Conservation (phyloP, 169 alveolate species). For the Plasmodium vivax region DNA sequence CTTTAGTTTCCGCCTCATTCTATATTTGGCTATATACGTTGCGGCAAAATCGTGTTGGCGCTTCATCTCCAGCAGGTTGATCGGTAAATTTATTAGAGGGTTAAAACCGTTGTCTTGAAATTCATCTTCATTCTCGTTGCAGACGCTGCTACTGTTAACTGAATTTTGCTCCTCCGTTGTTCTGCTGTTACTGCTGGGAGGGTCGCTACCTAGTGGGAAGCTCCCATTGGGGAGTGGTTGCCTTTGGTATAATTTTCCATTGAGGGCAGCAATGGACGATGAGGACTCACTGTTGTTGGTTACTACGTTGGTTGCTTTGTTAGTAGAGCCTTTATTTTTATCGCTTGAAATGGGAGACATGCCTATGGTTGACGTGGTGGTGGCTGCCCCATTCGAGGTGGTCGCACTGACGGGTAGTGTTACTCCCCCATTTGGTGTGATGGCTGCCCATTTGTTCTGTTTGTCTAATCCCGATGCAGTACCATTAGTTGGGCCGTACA, state of each 20-base stretch:
- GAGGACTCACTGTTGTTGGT: not conserved
- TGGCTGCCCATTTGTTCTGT: not conserved
- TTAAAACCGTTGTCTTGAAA: constrained; percentile 15
- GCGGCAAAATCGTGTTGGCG: constrained; percentile 67
- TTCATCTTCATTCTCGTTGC: not conserved
- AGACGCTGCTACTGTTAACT: not conserved
- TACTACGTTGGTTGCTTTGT: not conserved
- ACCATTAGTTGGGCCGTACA: not conserved
- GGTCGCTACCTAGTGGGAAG: not conserved
- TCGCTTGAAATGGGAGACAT: not conserved
- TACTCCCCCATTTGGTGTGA: not conserved
- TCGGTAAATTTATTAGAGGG: constrained; percentile 29
- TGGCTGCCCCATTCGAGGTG: not conserved
- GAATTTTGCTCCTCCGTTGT: not conserved
- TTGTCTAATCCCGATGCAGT: not conserved
- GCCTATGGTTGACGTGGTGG: not conserved
- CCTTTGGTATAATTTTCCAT: not conserved
- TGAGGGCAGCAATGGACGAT: not conserved
- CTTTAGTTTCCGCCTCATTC: constrained; percentile 1
- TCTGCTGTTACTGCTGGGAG: not conserved
- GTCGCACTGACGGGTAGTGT: not conserved
- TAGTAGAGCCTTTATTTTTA: not conserved
- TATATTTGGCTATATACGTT: constrained; percentile 66
- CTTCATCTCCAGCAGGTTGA: constrained; percentile 32
- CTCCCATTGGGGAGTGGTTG: not conserved